Evolutionary conservation across 257 asterid species (phyloP).

Genomic region (Scutellaria minor): DNA sequence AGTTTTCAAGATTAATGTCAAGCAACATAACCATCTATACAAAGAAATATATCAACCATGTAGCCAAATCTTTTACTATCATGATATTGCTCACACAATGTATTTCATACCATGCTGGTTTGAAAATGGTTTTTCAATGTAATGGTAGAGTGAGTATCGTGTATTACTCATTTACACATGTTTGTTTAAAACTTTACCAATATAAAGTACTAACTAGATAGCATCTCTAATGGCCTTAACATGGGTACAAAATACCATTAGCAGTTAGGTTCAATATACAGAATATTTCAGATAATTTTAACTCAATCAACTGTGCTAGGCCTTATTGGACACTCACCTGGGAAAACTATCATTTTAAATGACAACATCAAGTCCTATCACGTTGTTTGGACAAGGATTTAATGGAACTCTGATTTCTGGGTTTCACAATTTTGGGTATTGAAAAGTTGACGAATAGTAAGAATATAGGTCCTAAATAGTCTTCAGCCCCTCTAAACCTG

Average conservation of each 20-base stretch:
- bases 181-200: not conserved
- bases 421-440: no score
- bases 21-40: conserved; percentile 12
- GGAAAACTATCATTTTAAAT: no score
- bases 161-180: not conserved
- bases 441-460: no score
- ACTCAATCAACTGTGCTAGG: no score
- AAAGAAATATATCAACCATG: no score
- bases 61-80: no score
- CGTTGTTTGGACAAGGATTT: no score
- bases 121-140: not conserved
- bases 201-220: not conserved
- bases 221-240: not conserved
- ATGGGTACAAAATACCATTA: not conserved
- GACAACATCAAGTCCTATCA: no score
- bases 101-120: no score
- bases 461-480: not conserved
- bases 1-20: conserved; percentile 6
- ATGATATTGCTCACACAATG: not conserved
- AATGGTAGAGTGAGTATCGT: not conserved
- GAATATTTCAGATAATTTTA: no score
- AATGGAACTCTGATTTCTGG: no score
- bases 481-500: not conserved
- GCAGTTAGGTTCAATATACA: not conserved
- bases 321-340: no score